Evolutionary conservation across 2,329 filamentous ascomycete genomes (phyloP).

Genomic region (Fusarium multiceps): DNA sequence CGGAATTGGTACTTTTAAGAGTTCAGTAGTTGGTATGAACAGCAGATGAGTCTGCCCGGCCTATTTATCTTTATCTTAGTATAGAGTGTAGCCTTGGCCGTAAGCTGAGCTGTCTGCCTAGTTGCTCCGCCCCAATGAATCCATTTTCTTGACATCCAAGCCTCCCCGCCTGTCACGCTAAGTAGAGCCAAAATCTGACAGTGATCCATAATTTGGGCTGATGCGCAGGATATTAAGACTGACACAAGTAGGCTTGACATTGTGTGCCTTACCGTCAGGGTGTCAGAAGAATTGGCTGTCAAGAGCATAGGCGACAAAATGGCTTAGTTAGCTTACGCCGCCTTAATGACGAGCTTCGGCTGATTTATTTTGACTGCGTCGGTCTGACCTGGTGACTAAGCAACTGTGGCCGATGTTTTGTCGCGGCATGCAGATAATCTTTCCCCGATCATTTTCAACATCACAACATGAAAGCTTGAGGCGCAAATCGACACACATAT

Average conservation of each 20-base stretch:
- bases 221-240: fast-evolving
- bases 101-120: conserved; percentile 14
- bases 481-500: not conserved
- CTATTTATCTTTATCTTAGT: not conserved
- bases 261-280: not conserved
- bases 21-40: not conserved
- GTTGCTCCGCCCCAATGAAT: not conserved
- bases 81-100: too few relatives aligned
- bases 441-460: not conserved
- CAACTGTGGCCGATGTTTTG: not conserved
- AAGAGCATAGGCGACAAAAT: not conserved
- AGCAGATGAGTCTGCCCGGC: not conserved
- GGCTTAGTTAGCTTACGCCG: fast-evolving
- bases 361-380: not conserved
- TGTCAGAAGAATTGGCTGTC: not conserved
- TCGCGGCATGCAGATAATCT: not conserved
- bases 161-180: not conserved
- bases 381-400: not conserved
- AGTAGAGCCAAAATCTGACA: not conserved
- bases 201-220: not conserved
- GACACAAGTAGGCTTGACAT: not conserved
- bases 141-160: not conserved
- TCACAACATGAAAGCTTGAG: not conserved
- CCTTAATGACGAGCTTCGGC: not conserved
- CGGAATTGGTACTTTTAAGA: too few relatives aligned